Evolutionary conservation across 164 flowering plant genomes (phyloP), one percentile per base, ranked within the genome.

Genomic region (Magnolia kwangsiensis): DNA sequence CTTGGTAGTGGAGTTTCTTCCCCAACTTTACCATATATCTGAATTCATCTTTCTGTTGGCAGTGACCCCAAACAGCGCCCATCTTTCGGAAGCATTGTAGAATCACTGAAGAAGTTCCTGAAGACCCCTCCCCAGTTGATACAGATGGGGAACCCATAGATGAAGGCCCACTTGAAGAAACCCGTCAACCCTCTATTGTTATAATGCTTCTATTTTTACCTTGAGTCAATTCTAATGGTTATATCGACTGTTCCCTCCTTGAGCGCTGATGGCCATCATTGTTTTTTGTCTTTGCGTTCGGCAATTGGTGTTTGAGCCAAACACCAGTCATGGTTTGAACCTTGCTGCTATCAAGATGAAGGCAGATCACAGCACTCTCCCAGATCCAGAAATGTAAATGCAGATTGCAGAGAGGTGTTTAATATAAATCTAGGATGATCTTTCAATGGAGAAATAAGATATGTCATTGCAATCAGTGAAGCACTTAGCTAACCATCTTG

Each of bases 1-100:
- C 61, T 55, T 55, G 16, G 18, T 8, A 55, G 18, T 55, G 61
- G 61, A 55, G 61, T 10, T 55, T 55, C 61, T 16, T 55, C 18
- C 18, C 61, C 13, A 11, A 55, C 61, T 55, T 11, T 11, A 11
- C 16, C 61, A 55, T 55, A 3, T 16, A 55, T 55, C 61, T 55
- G 61, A 55, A 11, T 55, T 55, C 18, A 55, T 55, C 61, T 67
- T 51, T 49, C 66, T 77, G 31, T 73, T 76, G 67, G 72, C 92
- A 95, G 98, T 81, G 92, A 92, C 50, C 98, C 97, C 11, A 83
- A 79, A 74, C 87, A 91, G 76, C 92, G 98, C 20, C 99, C 98
- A 8, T 81, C 97, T 4, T 88, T 92, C 75, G 77, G 78, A 18
- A 85, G 77, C 72, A 93, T 95, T 19, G 96, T 92, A 18, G 89